phyloP scores from a whole-genome alignment of 1,139 yeast genomes.

The Chernovozyma sophiae-reginae region DNA sequence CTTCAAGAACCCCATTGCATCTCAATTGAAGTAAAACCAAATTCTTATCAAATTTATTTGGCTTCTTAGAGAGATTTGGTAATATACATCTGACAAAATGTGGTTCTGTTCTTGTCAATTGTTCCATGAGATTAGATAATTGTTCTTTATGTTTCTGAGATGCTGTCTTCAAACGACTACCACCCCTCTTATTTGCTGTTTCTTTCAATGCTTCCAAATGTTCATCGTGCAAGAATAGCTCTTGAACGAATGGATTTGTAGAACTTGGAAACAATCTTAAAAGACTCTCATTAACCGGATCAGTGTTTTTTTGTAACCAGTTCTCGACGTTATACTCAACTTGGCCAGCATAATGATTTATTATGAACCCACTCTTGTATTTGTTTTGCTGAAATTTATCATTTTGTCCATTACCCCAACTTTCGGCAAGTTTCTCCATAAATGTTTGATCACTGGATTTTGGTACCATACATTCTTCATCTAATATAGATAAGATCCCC shows the following conservation, averaged over 20 bases:
- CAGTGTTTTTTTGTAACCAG: conserved; percentile 94
- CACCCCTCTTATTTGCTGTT: conserved; percentile 6
- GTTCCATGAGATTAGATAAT: conserved; percentile 64
- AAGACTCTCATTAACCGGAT: conserved; percentile 81
- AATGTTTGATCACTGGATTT: conserved; percentile 81
- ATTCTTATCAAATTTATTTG: conserved; percentile 67
- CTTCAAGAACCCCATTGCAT: conserved; percentile 97
- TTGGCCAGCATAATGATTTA: conserved; percentile 92
- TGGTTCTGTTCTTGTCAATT: conserved; percentile 79
- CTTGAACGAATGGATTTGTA: conserved; percentile 42
- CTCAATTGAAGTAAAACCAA: conserved; percentile 85
- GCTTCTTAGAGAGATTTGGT: conserved; percentile 75
- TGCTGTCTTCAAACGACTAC: conserved; percentile 63
- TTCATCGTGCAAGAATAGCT: conserved; percentile 23
- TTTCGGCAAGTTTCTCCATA: conserved; percentile 68
- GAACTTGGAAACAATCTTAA: conserved; percentile 57
- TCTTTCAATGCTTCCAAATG: conserved; percentile 9
- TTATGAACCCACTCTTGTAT: conserved; percentile 63
- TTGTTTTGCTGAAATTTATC: conserved; percentile 70
- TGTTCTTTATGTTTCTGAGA: conserved; percentile 88
- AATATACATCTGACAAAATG: conserved; percentile 95
- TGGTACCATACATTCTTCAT: conserved; percentile 96
- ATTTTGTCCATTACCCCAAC: conserved; percentile 56
- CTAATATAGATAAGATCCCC: conserved; percentile 84
- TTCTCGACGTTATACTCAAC: conserved; percentile 90